Conservation (phyloP, 805 yeast species). For the Dipodascus geniculatus region DNA sequence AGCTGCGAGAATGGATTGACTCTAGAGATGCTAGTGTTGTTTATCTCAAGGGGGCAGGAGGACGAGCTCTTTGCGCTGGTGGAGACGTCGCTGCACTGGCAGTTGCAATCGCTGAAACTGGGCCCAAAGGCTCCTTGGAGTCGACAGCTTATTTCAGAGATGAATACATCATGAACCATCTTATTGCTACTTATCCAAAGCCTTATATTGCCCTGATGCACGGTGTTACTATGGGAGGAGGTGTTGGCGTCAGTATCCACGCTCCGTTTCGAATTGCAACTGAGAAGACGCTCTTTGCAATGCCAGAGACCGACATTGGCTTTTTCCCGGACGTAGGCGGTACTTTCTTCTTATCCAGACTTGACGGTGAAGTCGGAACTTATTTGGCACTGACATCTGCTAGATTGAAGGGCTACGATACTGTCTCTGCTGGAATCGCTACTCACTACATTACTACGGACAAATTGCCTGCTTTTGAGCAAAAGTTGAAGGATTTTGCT, state of each 20-base stretch:
- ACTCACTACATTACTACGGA: conserved; percentile 76
- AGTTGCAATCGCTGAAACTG: conserved; percentile 18
- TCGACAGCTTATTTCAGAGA: conserved; percentile 58
- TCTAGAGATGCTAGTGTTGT: conserved; percentile 52
- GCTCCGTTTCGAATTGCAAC: conserved; percentile 90
- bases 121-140: conserved; percentile 37
- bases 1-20: conserved; percentile 66
- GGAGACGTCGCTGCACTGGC: conserved; percentile 89
- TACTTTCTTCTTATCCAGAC: conserved; percentile 72
- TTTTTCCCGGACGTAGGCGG: conserved; percentile 95
- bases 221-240: conserved; percentile 97
- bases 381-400: conserved; percentile 83
- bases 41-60: conserved; percentile 49
- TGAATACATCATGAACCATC: conserved; percentile 74
- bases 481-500: not conserved
- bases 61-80: conserved; percentile 82
- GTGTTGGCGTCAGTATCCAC: conserved; percentile 85
- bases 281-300: conserved; percentile 80
- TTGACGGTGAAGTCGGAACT: conserved; percentile 74
- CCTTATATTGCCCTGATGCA: conserved; percentile 80
- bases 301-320: conserved; percentile 98
- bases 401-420: conserved; percentile 63
- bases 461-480: conserved; percentile 45
- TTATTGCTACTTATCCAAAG: conserved; percentile 70
- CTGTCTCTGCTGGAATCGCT: conserved; percentile 71